phyloP scores from a whole-genome alignment of 148 eudicot genomes.

The Beta vulgaris region DNA sequence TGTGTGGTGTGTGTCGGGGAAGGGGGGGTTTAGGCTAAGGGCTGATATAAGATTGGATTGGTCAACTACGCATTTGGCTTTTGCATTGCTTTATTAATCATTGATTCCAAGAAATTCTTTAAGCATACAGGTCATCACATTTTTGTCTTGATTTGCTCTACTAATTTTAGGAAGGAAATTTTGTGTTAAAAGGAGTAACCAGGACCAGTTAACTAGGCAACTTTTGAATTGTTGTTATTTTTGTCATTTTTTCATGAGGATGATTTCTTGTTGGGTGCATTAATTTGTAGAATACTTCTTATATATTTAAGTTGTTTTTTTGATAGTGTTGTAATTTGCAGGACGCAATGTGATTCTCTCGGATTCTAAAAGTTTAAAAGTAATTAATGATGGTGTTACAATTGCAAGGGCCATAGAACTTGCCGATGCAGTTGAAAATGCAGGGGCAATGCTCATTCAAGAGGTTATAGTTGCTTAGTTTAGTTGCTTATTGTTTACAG shows the following conservation, averaged over 20 bases:
- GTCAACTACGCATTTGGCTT: not conserved
- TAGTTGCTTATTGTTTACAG: constrained; percentile 2
- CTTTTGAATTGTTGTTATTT: not conserved
- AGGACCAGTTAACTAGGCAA: not conserved
- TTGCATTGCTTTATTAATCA: not conserved
- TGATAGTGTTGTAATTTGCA: constrained; percentile 30
- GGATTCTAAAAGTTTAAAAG: constrained; percentile 67
- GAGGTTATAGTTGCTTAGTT: constrained; percentile 50
- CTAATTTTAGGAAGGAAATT: not conserved
- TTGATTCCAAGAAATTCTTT: not conserved
- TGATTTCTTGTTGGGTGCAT: not conserved
- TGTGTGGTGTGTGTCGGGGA: not conserved
- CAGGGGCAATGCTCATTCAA: constrained; percentile 72
- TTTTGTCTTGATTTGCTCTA: not conserved
- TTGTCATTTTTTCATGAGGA: too few species aligned
- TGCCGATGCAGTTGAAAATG: constrained; percentile 77
- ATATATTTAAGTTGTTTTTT: not conserved
- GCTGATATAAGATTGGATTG: not conserved
- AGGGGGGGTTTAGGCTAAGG: not conserved
- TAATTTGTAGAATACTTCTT: not conserved
- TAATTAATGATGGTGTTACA: constrained; percentile 90
- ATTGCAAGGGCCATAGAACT: constrained; percentile 89
- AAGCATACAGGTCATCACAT: not conserved
- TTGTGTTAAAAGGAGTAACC: not conserved
- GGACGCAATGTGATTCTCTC: constrained; percentile 91